Percentiles rank a stretch among this genome's conserved stretches.
Conservation (phyloP, 2,329 filamentous ascomycete species). For the Fusarium solani-melongenae region DNA sequence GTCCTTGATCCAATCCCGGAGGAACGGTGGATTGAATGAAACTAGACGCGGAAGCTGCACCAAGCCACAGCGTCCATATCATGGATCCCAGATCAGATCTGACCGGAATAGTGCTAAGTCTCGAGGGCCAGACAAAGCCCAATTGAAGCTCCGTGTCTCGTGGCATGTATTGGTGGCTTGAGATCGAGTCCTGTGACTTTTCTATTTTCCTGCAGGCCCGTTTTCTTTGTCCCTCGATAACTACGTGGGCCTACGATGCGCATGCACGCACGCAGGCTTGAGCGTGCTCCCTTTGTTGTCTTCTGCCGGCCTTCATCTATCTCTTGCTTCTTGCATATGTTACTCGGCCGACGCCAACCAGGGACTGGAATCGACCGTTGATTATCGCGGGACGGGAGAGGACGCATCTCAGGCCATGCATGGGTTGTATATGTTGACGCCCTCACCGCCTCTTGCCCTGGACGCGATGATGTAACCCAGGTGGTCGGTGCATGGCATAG, state of each 20-base stretch:
- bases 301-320: constrained; percentile 11
- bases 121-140: constrained; percentile 16
- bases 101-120: constrained; percentile 9
- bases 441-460: constrained; percentile 43
- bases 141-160: constrained; percentile 7
- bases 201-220: not conserved
- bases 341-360: constrained; percentile 40
- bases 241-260: not conserved
- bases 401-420: constrained; percentile 34
- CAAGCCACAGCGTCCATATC: constrained; percentile 23
- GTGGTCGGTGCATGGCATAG: constrained; percentile 35
- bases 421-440: constrained; percentile 29
- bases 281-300: constrained; percentile 8
- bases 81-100: constrained; percentile 3
- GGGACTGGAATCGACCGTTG: constrained; percentile 25
- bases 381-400: constrained; percentile 32
- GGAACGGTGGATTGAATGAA: constrained; percentile 13
- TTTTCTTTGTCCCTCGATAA: constrained; percentile 18
- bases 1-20: constrained; percentile 19
- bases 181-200: constrained; percentile 14
- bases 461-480: constrained; percentile 41
- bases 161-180: constrained; percentile 17
- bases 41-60: constrained; percentile 8
- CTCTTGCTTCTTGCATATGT: constrained; percentile 24
- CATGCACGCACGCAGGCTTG: not conserved